Percentiles rank a stretch among this genome's conserved stretches.
phyloP scores from a whole-genome alignment of 1,284 basidiomycete species.

The Tausonia pullulans region DNA sequence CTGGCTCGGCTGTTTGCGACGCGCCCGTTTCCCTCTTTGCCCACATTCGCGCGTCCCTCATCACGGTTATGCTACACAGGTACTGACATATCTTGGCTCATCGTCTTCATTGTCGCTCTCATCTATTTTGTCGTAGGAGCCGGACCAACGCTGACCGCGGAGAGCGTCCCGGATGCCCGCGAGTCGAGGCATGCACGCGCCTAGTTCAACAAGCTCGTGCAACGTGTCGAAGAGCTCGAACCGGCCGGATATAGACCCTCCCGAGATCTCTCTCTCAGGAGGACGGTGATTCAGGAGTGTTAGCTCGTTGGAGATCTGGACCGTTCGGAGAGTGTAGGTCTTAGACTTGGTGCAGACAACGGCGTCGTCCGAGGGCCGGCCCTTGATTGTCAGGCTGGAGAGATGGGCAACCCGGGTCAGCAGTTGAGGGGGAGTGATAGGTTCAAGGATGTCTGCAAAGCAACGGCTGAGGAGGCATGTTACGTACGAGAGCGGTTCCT shows the following conservation, averaged over 20 bases:
- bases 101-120: constrained; percentile 21
- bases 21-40: too few relatives aligned
- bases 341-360: constrained; percentile 68
- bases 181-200: constrained; percentile 57
- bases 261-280: neutral
- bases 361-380: constrained; percentile 66
- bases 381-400: constrained; percentile 65
- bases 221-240: constrained; percentile 38
- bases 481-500: constrained; percentile 26
- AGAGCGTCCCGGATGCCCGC: constrained; percentile 55
- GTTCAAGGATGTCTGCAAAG: neutral
- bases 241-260: too few relatives aligned
- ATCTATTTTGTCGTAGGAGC: constrained; percentile 37
- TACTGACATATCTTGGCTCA: constrained; percentile 16
- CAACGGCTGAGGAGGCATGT: neutral
- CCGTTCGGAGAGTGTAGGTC: constrained; percentile 69
- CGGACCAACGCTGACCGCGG: constrained; percentile 51
- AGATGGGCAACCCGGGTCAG: constrained; percentile 19
- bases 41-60: neutral
- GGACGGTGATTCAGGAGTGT: constrained; percentile 38
- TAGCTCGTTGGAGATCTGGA: constrained; percentile 73
- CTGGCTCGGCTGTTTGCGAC: neutral
- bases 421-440: constrained; percentile 29
- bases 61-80: neutral
- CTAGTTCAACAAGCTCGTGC: constrained; percentile 64